Conservation (phyloP, 345 rosid genomes). For the Arabis hirsuta region DNA sequence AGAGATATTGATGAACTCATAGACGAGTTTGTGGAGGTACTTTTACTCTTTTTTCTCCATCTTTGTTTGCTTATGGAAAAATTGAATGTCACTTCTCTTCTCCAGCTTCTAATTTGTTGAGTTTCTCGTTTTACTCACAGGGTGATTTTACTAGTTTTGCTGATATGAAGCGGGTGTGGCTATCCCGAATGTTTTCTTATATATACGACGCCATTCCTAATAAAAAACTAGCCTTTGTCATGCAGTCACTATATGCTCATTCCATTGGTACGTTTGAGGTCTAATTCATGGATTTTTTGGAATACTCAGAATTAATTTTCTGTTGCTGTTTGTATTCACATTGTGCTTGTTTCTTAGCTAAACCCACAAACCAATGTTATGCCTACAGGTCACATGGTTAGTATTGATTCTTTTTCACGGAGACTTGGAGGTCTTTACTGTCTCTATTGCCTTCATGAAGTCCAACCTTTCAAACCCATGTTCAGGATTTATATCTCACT, state of each 20-base stretch:
- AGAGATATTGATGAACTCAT: slow-evolving; percentile 68
- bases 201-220: slow-evolving; percentile 63
- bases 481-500: slow-evolving; percentile 71
- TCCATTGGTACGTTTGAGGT: slow-evolving; percentile 50
- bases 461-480: slow-evolving; percentile 85
- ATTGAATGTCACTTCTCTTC: not conserved
- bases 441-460: slow-evolving; percentile 86
- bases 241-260: slow-evolving; percentile 74
- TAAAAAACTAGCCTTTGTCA: slow-evolving; percentile 55
- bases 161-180: slow-evolving; percentile 74
- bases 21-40: slow-evolving; percentile 57
- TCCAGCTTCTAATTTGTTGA: slow-evolving; percentile 5
- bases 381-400: slow-evolving; percentile 69
- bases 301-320: not conserved
- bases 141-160: slow-evolving; percentile 49
- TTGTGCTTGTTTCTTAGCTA: slow-evolving; percentile 2
- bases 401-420: slow-evolving; percentile 55
- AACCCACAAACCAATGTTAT: slow-evolving; percentile 13
- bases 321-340: not conserved
- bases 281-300: slow-evolving; percentile 2
- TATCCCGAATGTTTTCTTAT: slow-evolving; percentile 59
- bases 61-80: slow-evolving; percentile 3
- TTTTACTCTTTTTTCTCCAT: not conserved
- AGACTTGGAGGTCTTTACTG: slow-evolving; percentile 90
- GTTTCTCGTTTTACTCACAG: slow-evolving; percentile 38